Evolutionary conservation across 257 asterid species (phyloP).

Genomic region (Perilla frutescens): DNA sequence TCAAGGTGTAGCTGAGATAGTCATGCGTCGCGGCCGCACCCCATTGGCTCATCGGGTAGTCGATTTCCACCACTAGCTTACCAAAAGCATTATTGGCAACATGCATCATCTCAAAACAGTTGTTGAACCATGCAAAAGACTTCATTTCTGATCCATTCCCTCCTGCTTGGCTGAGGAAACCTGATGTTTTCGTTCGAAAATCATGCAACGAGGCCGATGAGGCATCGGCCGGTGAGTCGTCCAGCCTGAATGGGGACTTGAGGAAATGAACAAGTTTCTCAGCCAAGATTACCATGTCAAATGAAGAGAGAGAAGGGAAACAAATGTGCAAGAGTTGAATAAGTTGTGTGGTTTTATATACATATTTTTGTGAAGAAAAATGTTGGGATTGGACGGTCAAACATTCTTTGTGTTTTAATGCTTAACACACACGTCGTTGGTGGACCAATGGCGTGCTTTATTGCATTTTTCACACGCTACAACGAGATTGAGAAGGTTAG

Average conservation of each 20-base stretch:
- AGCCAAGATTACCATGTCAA: slow-evolving; percentile 43
- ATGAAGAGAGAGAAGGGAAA: background rate
- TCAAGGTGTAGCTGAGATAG: slow-evolving; percentile 52
- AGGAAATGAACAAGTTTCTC: slow-evolving; percentile 40
- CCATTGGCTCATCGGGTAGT: slow-evolving; percentile 62
- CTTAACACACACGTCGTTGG: slow-evolving; percentile 31
- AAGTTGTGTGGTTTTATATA: background rate
- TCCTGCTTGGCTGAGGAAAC: slow-evolving; percentile 37
- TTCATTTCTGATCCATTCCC: slow-evolving; percentile 34
- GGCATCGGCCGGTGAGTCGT: slow-evolving; percentile 35
- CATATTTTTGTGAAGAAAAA: background rate
- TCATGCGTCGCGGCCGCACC: slow-evolving; percentile 44
- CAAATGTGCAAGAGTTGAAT: background rate
- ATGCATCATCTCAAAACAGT: slow-evolving; percentile 49
- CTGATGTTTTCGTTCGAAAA: slow-evolving; percentile 49
- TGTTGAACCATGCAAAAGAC: slow-evolving; percentile 38
- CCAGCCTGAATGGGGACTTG: slow-evolving; percentile 42
- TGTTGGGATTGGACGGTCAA: slow-evolving; percentile 36
- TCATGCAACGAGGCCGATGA: slow-evolving; percentile 48
- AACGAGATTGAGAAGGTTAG: background rate
- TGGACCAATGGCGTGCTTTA: slow-evolving; percentile 22
- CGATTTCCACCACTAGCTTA: slow-evolving; percentile 52
- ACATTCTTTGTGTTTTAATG: background rate
- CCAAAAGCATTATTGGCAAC: slow-evolving; percentile 52
- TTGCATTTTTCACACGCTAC: background rate